Percentiles rank a stretch among this genome's conserved stretches.
phyloP scores from a whole-genome alignment of 2,329 filamentous ascomycete species.

The Sordariomycetes sp. region DNA sequence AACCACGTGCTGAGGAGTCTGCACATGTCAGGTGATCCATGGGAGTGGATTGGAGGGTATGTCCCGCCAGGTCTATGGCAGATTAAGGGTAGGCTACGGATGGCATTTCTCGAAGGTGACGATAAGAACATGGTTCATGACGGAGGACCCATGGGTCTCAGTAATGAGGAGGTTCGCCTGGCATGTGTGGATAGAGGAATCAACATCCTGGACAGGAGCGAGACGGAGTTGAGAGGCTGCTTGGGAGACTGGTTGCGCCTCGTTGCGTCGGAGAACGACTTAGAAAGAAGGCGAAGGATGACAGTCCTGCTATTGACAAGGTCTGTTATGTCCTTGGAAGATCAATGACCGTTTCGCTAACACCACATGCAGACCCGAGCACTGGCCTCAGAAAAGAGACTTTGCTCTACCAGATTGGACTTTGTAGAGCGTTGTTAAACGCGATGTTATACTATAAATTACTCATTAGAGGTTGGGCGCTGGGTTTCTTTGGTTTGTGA shows the following conservation, averaged over 20 bases:
- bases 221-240: constrained; percentile 41
- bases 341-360: constrained; percentile 6
- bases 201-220: constrained; percentile 44
- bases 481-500: too few relatives aligned
- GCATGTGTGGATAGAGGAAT: constrained; percentile 65
- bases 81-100: constrained; percentile 38
- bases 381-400: constrained; percentile 29
- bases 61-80: constrained; percentile 42
- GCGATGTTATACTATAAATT: not conserved
- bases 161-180: constrained; percentile 54
- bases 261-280: constrained; percentile 25
- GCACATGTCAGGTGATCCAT: constrained; percentile 34
- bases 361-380: constrained; percentile 19
- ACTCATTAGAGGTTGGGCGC: too few relatives aligned
- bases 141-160: constrained; percentile 49
- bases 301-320: constrained; percentile 30
- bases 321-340: constrained; percentile 16
- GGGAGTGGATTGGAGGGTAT: constrained; percentile 31
- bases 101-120: constrained; percentile 61
- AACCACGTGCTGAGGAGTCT: constrained; percentile 32
- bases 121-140: constrained; percentile 57
- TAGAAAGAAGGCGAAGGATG: constrained; percentile 27
- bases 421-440: constrained; percentile 13
- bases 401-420: constrained; percentile 33
- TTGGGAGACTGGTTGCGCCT: constrained; percentile 39